These are phyloP conservation scores for Vigna angularis DNA, from an alignment of 306 rosid genomes.

Conservation along the genomic window DNA sequence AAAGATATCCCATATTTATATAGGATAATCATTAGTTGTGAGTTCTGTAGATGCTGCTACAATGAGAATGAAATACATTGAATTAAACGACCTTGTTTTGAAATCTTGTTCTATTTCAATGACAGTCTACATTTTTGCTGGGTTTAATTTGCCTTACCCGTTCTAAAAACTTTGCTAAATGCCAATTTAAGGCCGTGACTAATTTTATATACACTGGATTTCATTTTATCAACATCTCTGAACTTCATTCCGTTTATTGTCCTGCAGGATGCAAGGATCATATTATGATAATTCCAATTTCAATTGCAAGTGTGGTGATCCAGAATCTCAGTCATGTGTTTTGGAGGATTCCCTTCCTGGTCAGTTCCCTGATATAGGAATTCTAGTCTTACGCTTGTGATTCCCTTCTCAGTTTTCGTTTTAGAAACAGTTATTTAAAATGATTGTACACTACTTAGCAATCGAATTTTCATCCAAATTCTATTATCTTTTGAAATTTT, in stretches of 20 bases:
- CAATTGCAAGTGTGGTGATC: conserved; percentile 70
- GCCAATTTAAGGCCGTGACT: conserved; percentile 19
- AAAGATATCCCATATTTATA: conserved; percentile 10
- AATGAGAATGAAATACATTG: background rate
- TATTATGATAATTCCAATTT: conserved; percentile 54
- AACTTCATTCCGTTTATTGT: conserved; percentile 31
- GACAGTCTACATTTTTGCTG: conserved; percentile 8
- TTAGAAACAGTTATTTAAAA: background rate
- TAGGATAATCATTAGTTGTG: background rate
- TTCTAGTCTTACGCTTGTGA: background rate
- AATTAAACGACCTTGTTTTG: conserved; percentile 15
- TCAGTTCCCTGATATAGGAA: conserved; percentile 42
- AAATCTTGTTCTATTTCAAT: conserved; percentile 10
- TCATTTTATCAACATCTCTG: conserved; percentile 32
- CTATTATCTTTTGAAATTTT: background rate
- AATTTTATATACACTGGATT: conserved; percentile 33
- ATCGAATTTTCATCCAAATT: background rate
- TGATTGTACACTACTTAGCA: background rate
- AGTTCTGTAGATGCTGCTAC: background rate
- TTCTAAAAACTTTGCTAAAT: background rate
- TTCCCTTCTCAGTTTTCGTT: background rate
- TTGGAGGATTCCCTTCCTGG: conserved; percentile 74
- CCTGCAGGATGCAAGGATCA: conserved; percentile 70
- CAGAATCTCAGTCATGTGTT: conserved; percentile 63
- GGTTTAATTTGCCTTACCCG: conserved; percentile 11